A percentile compares a stretch with the other conserved stretches of the same genome.
These are phyloP conservation scores for Ceratopteris richardii DNA, from an alignment of 75 land plant species.

Conservation along the genomic window DNA sequence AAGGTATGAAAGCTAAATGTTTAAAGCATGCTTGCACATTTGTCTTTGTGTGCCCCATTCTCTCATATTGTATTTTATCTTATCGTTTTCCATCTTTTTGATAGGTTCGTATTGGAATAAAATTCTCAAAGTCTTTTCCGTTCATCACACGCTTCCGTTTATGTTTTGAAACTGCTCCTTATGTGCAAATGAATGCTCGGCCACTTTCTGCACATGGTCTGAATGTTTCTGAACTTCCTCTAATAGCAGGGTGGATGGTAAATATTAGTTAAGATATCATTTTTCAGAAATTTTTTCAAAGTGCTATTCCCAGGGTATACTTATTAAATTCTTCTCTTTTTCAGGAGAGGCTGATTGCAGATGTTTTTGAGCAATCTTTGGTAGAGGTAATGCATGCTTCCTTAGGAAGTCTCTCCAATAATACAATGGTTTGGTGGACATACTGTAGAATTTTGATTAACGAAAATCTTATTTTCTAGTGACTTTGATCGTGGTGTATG, in stretches of 20 bases:
- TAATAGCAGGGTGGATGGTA: conserved; percentile 96
- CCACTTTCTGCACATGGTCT: conserved; percentile 71
- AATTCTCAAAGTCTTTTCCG: conserved; percentile 62
- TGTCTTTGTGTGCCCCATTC: too few species aligned
- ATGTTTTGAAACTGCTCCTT: conserved; percentile 80
- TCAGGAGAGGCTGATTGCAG: conserved; percentile 71
- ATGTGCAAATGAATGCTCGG: conserved; percentile 70
- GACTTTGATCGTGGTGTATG: too few species aligned
- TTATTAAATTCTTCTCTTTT: conserved; percentile 9
- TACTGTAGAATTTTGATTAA: too few species aligned
- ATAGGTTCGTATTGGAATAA: conserved; percentile 83
- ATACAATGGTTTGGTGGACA: not conserved
- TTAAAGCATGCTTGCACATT: too few species aligned
- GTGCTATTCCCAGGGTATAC: not conserved
- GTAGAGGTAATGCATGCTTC: conserved; percentile 58
- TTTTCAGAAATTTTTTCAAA: not conserved
- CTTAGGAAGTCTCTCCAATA: not conserved
- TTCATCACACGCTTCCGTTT: conserved; percentile 63
- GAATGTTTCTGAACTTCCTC: conserved; percentile 91
- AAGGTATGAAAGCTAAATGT: conserved; percentile 65
- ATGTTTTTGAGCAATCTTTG: conserved; percentile 76
- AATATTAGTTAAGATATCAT: not conserved
- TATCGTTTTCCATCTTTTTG: too few species aligned
- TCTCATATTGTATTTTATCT: too few species aligned
- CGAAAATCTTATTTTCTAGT: too few species aligned